Conservation (phyloP, 129 eudicot species). For the Kitagawia praeruptora region DNA sequence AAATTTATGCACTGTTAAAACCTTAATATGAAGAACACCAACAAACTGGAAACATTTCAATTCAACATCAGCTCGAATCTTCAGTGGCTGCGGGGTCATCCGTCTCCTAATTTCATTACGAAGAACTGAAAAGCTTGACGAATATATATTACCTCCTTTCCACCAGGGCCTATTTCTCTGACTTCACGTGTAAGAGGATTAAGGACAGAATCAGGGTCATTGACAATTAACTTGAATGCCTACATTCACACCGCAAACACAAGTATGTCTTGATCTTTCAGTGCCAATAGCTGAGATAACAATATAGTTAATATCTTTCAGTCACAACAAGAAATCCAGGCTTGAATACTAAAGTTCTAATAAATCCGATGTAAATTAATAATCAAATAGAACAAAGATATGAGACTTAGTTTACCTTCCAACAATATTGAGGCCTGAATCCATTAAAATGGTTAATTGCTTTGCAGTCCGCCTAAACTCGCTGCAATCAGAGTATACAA, state of each 20-base stretch:
- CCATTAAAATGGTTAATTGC: too few relatives aligned
- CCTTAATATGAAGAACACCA: conserved; percentile 75
- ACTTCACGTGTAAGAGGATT: conserved; percentile 22
- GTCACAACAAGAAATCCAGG: too few relatives aligned
- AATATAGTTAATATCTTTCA: too few relatives aligned
- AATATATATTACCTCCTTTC: conserved; percentile 21
- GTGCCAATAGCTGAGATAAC: background rate
- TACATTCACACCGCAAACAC: background rate
- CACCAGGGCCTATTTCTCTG: conserved; percentile 20
- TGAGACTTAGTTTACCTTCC: too few relatives aligned
- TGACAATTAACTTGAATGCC: conserved; percentile 26
- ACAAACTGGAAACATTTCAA: conserved; percentile 63
- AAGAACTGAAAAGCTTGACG: background rate
- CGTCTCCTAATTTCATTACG: conserved; percentile 26
- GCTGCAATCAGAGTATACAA: too few relatives aligned
- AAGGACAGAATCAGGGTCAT: conserved; percentile 25
- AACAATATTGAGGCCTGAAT: too few relatives aligned
- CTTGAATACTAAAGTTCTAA: too few relatives aligned
- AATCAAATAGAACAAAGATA: too few relatives aligned
- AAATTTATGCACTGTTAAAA: conserved; percentile 3
- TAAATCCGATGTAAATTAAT: too few relatives aligned
- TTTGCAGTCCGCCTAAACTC: too few relatives aligned
- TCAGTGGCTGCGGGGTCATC: conserved; percentile 72
- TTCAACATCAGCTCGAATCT: conserved; percentile 62
- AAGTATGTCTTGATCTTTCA: background rate